These are phyloP conservation scores for Phenoliferia sp. DNA, from an alignment of 1,284 basidiomycete species.

Conservation along the genomic window DNA sequence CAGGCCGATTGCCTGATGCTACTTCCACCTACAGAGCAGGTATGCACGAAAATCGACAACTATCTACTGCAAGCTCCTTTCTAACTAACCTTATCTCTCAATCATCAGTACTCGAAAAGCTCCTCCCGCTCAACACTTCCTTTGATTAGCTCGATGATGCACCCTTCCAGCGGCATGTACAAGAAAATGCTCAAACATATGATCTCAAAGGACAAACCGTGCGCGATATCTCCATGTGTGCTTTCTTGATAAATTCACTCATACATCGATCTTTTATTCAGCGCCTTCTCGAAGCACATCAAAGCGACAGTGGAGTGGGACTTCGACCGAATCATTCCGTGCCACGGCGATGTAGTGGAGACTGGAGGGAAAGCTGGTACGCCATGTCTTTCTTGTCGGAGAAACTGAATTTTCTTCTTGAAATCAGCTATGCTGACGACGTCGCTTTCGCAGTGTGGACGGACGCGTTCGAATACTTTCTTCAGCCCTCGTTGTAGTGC, in stretches of 20 bases:
- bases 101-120: slow-evolving; percentile 48
- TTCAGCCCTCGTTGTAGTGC: no score
- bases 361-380: slow-evolving; percentile 54
- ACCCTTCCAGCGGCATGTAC: slow-evolving; percentile 54
- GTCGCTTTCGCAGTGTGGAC: background rate
- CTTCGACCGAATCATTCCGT: slow-evolving; percentile 68
- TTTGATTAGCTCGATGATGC: slow-evolving; percentile 42
- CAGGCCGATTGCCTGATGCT: slow-evolving; percentile 88
- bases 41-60: no score
- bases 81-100: no score
- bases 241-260: background rate
- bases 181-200: slow-evolving; percentile 48
- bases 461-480: no score
- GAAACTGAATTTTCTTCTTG: background rate
- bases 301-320: slow-evolving; percentile 51
- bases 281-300: slow-evolving; percentile 50
- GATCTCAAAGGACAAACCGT: slow-evolving; percentile 58
- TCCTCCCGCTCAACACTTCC: slow-evolving; percentile 51
- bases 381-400: background rate
- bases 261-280: background rate
- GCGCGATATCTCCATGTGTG: slow-evolving; percentile 55
- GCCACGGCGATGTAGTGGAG: slow-evolving; percentile 87
- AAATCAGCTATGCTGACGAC: background rate
- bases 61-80: background rate
- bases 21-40: slow-evolving; percentile 80